Percentiles rank a stretch among this genome's conserved stretches.
Evolutionary conservation across 129 eudicot species (phyloP).

Genomic region (Calendula officinalis): DNA sequence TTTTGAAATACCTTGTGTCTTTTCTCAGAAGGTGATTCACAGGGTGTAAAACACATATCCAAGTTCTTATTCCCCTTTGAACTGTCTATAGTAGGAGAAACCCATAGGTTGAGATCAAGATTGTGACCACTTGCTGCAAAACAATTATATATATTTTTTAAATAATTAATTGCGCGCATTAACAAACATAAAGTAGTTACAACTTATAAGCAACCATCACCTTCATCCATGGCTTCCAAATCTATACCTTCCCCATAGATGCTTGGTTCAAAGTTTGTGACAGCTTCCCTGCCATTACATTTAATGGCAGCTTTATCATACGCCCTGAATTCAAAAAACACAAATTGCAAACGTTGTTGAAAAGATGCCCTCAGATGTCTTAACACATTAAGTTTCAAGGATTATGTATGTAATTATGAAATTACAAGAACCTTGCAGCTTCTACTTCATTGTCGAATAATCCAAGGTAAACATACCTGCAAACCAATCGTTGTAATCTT

Average conservation of each 20-base stretch:
- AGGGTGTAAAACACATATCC: conserved; percentile 33
- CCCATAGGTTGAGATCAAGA: conserved; percentile 81
- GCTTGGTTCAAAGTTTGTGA: conserved; percentile 71
- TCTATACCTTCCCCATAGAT: conserved; percentile 41
- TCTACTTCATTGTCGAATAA: conserved; percentile 84
- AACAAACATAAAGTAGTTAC: neutral
- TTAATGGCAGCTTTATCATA: conserved; percentile 78
- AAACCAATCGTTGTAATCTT: conserved; percentile 61
- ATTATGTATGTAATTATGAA: conserved; percentile 28
- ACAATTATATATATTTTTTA: neutral
- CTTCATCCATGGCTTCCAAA: conserved; percentile 44
- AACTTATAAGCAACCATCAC: conserved; percentile 26
- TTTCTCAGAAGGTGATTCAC: conserved; percentile 50
- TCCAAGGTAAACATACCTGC: conserved; percentile 93
- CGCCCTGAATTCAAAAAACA: conserved; percentile 56
- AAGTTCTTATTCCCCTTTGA: conserved; percentile 36
- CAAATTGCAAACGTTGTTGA: conserved; percentile 33
- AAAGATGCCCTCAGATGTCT: conserved; percentile 5
- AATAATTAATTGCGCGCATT: neutral
- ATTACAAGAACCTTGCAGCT: conserved; percentile 83
- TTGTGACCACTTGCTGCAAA: conserved; percentile 50
- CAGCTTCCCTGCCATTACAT: conserved; percentile 65
- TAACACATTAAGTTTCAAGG: conserved; percentile 27
- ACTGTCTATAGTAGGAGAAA: conserved; percentile 52
- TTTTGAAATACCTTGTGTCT: conserved; percentile 45